These are phyloP conservation scores for Xylaria sp. DNA, from an alignment of 2,329 filamentous ascomycete species.

Conservation along the genomic window DNA sequence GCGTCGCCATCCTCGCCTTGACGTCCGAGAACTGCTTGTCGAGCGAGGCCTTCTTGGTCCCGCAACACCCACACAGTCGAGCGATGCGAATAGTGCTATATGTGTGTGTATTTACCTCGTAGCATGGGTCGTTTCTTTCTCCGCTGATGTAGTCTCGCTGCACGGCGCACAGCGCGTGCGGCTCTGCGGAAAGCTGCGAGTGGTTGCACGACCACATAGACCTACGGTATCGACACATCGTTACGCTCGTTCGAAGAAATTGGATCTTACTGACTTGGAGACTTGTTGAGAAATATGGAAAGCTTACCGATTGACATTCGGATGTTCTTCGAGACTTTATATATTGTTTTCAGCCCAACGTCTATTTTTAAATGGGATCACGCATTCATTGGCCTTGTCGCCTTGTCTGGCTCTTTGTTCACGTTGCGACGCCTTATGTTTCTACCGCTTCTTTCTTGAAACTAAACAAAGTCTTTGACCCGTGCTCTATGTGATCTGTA, in stretches of 20 bases:
- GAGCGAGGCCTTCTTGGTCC: constrained; percentile 18
- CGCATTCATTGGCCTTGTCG: background rate
- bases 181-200: constrained; percentile 26
- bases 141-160: constrained; percentile 38
- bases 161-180: constrained; percentile 34
- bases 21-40: constrained; percentile 33
- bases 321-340: background rate
- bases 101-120: constrained; percentile 34
- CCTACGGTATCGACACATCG: constrained; percentile 48
- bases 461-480: background rate
- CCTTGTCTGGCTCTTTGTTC: background rate
- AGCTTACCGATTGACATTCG: background rate
- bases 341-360: background rate
- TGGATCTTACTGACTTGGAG: background rate
- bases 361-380: background rate
- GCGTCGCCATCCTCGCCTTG: constrained; percentile 34
- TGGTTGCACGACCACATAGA: constrained; percentile 47
- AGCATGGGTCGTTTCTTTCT: constrained; percentile 34
- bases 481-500: background rate
- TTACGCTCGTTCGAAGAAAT: background rate
- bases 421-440: background rate
- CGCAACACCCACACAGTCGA: constrained; percentile 37
- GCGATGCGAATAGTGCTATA: constrained; percentile 38
- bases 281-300: background rate
- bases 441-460: background rate